Conservation (phyloP, 305 asterid species). For the Fraxinus albicans region DNA sequence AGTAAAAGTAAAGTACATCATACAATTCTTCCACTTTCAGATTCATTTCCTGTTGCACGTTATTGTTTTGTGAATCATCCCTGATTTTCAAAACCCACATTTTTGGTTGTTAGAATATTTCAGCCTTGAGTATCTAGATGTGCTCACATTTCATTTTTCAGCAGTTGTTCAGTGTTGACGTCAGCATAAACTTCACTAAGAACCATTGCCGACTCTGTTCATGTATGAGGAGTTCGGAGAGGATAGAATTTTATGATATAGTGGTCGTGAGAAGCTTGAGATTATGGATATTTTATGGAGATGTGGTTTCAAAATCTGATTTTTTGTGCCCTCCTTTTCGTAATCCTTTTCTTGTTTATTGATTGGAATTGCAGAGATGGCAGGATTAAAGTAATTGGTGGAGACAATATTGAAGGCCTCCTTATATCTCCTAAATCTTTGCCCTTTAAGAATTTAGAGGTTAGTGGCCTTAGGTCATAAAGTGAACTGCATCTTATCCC, state of each 20-base stretch:
- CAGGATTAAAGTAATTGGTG: conserved; percentile 88
- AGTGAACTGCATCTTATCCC: conserved; percentile 9
- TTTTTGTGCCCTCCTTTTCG: background rate
- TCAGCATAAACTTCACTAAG: conserved; percentile 1
- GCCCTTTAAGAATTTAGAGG: conserved; percentile 90
- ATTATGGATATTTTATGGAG: background rate
- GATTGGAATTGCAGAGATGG: conserved; percentile 74
- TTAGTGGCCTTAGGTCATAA: conserved; percentile 35
- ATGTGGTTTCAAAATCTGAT: conserved; percentile 4
- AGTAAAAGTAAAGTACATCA: conserved; percentile 2
- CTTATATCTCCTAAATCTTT: conserved; percentile 71
- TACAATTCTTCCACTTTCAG: conserved; percentile 6
- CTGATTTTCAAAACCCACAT: background rate
- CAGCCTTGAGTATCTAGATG: conserved; percentile 7
- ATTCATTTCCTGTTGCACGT: background rate
- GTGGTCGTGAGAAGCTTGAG: conserved; percentile 16
- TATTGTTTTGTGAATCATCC: conserved; percentile 3
- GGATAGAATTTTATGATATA: conserved; percentile 14
- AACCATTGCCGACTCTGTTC: conserved; percentile 9
- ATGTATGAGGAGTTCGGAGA: conserved; percentile 5
- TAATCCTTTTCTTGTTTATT: conserved; percentile 17
- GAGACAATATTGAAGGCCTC: conserved; percentile 83
- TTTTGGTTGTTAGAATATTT: conserved; percentile 18
- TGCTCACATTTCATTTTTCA: conserved; percentile 16
- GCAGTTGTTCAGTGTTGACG: background rate